Base-by-base conservation (phyloP, 164 flowering plant genomes). In the Chloranthus sessilifolius region DNA sequence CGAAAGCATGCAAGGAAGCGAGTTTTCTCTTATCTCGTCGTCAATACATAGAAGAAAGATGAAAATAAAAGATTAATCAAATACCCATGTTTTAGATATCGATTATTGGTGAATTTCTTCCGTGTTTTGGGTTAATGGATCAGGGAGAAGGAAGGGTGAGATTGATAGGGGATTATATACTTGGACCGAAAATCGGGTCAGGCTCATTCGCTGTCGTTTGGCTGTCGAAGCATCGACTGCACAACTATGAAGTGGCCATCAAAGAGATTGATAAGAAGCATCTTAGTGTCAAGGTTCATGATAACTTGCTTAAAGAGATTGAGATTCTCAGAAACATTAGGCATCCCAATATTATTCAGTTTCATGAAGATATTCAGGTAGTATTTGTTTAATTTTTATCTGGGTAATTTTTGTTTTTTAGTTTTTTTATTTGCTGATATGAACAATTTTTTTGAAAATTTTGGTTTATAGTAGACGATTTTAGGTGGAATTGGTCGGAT, bases 161-260 rank as follows among this genome's bases (percentile, higher is more conserved):
- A 16, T 21, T 71, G 44, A 48, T 79, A 2, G 84, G 81, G 0
- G 71, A 79, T 39, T 79, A 79, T 50, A 47, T 71, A 26, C 66
- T 79, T 11, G 84, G 77, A 5, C 72, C 73, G 4, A 66, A 52
- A 69, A 67, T 75, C 47, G 81, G 84, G 56, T 61, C 65, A 43
- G 84, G 84, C 27, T 79, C 84, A 1, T 79, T 76, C 58, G 75
- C 84, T 12, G 81, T 71, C 24, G 81, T 79, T 5, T 74, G 81
- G 74, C 52, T 48, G 24, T 50, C 81, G 7, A 62, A 48, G 53
- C 79, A 76, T 48, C 68, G 75, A 22, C 29, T 39, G 1, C 37
- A 33, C 5, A 79, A 77, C 2, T 2, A 25, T 22, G 72, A 64
- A n/a, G 73, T 79, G 12, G 84, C 84, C 0, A 51, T 76, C 15